Evolutionary conservation across 148 eudicot species (phyloP).

Genomic region (Persicaria tinctoria): DNA sequence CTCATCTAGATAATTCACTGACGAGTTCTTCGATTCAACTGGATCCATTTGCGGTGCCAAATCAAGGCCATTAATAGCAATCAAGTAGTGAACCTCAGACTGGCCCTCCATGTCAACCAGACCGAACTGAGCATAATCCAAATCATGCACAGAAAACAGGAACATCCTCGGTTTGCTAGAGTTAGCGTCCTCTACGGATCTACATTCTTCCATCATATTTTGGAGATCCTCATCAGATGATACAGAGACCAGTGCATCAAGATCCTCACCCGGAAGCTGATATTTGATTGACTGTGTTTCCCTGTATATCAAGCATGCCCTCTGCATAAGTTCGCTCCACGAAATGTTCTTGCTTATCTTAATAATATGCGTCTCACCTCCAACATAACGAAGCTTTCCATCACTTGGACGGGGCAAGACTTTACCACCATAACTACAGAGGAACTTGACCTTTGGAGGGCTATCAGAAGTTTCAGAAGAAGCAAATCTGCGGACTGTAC

Average conservation of each 20-base stretch:
- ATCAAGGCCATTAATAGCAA: slow-evolving; percentile 91
- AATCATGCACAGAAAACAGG: slow-evolving; percentile 62
- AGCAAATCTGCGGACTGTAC: slow-evolving; percentile 36
- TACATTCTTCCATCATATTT: slow-evolving; percentile 98
- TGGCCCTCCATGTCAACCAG: slow-evolving; percentile 47
- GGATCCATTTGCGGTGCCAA: slow-evolving; percentile 38
- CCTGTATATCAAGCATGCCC: slow-evolving; percentile 39
- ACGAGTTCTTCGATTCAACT: slow-evolving; percentile 37
- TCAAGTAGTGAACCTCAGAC: slow-evolving; percentile 78
- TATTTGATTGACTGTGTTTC: slow-evolving; percentile 63
- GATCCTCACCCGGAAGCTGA: slow-evolving; percentile 99
- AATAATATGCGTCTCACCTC: slow-evolving; percentile 88
- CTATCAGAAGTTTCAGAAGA: slow-evolving; percentile 63
- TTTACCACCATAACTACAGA: slow-evolving; percentile 95
- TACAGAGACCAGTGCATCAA: slow-evolving; percentile 90
- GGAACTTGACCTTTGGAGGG: slow-evolving; percentile 55
- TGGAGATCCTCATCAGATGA: slow-evolving; percentile 84
- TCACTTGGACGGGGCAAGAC: slow-evolving; percentile 93
- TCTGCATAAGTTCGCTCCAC: slow-evolving; percentile 82
- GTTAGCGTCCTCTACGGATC: slow-evolving; percentile 54
- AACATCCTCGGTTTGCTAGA: slow-evolving; percentile 77
- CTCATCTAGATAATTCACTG: slow-evolving; percentile 25
- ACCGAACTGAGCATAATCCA: slow-evolving; percentile 70
- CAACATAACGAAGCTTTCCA: slow-evolving; percentile 89
- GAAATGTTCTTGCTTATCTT: slow-evolving; percentile 60